These are phyloP conservation scores for Gleditsia sinensis DNA, from an alignment of 306 rosid genomes.

Conservation along the genomic window DNA sequence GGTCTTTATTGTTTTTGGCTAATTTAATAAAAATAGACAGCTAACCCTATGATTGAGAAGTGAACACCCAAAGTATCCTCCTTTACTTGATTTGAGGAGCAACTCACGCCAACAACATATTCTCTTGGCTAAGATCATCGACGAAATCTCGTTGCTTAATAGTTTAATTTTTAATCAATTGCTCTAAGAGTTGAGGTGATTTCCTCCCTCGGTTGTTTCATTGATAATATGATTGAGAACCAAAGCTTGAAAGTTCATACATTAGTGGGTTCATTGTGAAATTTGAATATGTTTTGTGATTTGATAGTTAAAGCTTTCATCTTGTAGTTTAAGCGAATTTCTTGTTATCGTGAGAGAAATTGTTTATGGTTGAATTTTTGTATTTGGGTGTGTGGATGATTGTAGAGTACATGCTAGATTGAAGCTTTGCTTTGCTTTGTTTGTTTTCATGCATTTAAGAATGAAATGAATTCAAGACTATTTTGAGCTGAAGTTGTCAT, in stretches of 20 bases:
- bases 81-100: no score
- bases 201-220: not conserved
- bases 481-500: not conserved
- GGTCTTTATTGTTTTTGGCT: no score
- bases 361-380: not conserved
- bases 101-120: no score
- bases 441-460: not conserved
- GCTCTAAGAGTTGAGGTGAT: conserved; percentile 21
- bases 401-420: not conserved
- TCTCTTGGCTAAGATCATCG: not conserved
- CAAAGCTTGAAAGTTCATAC: not conserved
- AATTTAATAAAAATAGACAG: no score
- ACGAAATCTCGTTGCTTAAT: not conserved
- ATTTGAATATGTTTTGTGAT: not conserved
- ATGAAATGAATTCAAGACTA: not conserved
- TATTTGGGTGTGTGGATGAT: conserved; percentile 2
- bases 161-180: not conserved
- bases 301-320: not conserved
- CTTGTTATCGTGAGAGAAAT: not conserved
- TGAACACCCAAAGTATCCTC: no score
- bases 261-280: not conserved
- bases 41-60: no score
- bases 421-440: not conserved
- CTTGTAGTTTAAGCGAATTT: not conserved
- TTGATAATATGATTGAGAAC: not conserved